These are phyloP conservation scores for Aspergillus novofumigatus DNA, from an alignment of 2,329 filamentous ascomycete genomes.

Conservation along the genomic window DNA sequence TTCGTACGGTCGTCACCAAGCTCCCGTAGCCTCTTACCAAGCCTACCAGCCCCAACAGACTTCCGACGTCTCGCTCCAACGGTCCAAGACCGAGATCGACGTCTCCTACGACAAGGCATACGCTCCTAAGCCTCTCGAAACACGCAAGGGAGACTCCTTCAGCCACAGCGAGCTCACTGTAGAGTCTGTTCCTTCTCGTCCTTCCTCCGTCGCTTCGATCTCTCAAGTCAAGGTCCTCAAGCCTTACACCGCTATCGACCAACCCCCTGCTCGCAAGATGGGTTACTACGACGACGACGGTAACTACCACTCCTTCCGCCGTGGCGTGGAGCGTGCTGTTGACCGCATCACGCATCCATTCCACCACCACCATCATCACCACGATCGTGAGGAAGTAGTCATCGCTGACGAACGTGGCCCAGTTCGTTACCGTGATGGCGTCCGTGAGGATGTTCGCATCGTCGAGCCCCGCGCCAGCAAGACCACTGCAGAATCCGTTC, in stretches of 20 bases:
- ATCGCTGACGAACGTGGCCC: constrained; percentile 41
- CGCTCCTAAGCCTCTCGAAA: constrained; percentile 37
- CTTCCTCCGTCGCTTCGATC: constrained; percentile 31
- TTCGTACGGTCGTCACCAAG: constrained; percentile 18
- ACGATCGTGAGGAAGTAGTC: constrained; percentile 42
- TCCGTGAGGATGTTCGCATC: constrained; percentile 46
- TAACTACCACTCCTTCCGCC: constrained; percentile 70
- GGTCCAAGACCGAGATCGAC: constrained; percentile 15
- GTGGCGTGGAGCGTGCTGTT: constrained; percentile 63
- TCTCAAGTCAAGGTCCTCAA: constrained; percentile 49
- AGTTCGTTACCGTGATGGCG: constrained; percentile 42
- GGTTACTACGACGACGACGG: constrained; percentile 78
- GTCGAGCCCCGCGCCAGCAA: constrained; percentile 48
- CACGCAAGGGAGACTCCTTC: constrained; percentile 37
- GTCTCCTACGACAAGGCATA: constrained; percentile 29
- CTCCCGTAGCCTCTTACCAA: constrained; percentile 15
- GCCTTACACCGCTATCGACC: constrained; percentile 48
- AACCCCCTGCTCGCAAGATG: constrained; percentile 59
- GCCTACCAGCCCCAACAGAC: constrained; percentile 15
- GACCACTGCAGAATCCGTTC: constrained; percentile 73
- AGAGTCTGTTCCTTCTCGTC: constrained; percentile 31
- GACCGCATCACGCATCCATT: constrained; percentile 63
- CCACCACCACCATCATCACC: constrained; percentile 39
- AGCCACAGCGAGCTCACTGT: constrained; percentile 25
- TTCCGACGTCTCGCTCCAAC: constrained; percentile 22